Conservation (phyloP, 371 early-diverging fungal species). For the Gilbertella persicaria region DNA sequence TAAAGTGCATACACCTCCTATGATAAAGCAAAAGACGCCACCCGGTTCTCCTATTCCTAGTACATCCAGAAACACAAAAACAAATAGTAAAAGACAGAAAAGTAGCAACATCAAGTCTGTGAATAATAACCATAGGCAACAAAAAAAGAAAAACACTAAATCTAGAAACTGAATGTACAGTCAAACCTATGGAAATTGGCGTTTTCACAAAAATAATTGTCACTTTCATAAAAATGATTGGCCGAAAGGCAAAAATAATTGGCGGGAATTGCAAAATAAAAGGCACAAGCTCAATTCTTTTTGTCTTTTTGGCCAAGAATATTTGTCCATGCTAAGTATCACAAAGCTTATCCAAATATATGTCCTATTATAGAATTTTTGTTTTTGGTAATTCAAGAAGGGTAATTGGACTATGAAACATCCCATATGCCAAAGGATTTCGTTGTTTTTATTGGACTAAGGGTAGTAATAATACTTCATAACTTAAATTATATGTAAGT, state of each 20-base stretch:
- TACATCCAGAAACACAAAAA: constrained; percentile 5
- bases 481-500: too few species aligned
- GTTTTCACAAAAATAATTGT: constrained; percentile 3
- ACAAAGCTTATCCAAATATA: too few species aligned
- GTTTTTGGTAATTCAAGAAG: too few species aligned
- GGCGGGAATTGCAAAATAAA: background rate
- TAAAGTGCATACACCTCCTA: constrained; percentile 13
- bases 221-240: constrained; percentile 2
- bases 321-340: too few species aligned
- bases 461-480: too few species aligned
- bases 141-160: constrained; percentile 66
- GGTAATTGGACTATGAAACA: too few species aligned
- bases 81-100: constrained; percentile 33
- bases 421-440: too few species aligned
- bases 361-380: too few species aligned
- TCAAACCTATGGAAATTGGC: too few species aligned
- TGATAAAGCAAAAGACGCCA: background rate
- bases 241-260: background rate
- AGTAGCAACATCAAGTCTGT: constrained; percentile 76
- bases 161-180: background rate
- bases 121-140: constrained; percentile 74
- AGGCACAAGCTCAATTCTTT: constrained; percentile 6
- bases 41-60: background rate
- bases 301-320: constrained; percentile 2
- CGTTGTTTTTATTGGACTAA: too few species aligned